Evolutionary conservation across 2,329 filamentous ascomycete species (phyloP), one percentile per base, ranked within the genome.

Genomic region (Cercospora janseana): DNA sequence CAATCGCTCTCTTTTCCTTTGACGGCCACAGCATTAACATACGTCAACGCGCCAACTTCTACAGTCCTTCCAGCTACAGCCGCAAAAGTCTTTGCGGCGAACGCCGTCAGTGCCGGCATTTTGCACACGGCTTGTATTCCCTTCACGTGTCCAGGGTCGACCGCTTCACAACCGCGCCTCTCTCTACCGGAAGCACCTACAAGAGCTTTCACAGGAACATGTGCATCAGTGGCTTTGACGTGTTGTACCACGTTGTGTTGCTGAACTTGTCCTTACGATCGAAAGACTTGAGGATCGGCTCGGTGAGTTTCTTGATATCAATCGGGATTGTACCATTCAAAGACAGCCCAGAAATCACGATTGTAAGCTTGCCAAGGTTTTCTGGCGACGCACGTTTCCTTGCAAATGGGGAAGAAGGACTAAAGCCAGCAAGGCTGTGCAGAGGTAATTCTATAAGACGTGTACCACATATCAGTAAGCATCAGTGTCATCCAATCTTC

Each of bases 1-100:
- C 48, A 43, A 29, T 54, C 47, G 26, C 38, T 54, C 26, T 52
- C 51, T 48, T 46, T 46, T 3, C 48, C 48, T 27, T 52, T 45
- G 7, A 52, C 28, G 3, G 32, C 51, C 13, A 49, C 42, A 13
- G 46, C 51, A 28, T 57, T 40, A n/a, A 57, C 34, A 26, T 52
- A 54, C 3, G 37, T 46, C 21, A 41, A 52, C 7, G 54, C 48
- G 13, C 32, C 51, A 13, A 49, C 46, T 6, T 44, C 18, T 5
- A 46, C 10, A 6, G 47, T 24, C 4, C 54, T 34, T 8, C 37
- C 51, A 7, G 34, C 40, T 13, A 49, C 29, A 5, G 40, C 48
- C 12, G 28, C 43, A n/a, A 51, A 51, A 10, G 26, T 24, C 35
- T 41, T 49, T n/a, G 29, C 20, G 8, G 43, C 15, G 12, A 49